Evolutionary conservation across 2,329 filamentous ascomycete genomes (phyloP).

Genomic region (Aspergillus spinulosporus): DNA sequence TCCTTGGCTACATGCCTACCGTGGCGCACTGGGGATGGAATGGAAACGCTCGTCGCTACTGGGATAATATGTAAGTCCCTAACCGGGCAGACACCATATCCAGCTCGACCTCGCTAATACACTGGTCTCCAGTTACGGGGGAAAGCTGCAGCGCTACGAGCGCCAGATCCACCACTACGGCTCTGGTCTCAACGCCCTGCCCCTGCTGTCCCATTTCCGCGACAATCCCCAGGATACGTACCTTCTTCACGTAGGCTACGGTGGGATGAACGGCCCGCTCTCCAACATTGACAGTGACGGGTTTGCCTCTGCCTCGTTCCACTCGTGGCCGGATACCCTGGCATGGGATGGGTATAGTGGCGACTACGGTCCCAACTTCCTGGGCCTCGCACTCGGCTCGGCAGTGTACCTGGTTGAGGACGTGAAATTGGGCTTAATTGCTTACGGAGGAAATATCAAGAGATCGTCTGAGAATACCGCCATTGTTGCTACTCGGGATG

Average conservation of each 20-base stretch:
- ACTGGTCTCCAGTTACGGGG: slow-evolving; percentile 35
- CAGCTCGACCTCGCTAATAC: too few relatives aligned
- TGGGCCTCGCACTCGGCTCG: slow-evolving; percentile 54
- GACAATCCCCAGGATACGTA: slow-evolving; percentile 50
- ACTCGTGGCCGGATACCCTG: slow-evolving; percentile 58
- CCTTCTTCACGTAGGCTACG: slow-evolving; percentile 56
- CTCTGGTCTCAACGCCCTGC: slow-evolving; percentile 58
- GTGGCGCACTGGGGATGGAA: slow-evolving; percentile 65
- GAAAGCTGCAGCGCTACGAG: slow-evolving; percentile 45
- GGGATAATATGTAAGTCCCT: slow-evolving; percentile 52
- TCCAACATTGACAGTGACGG: slow-evolving; percentile 59
- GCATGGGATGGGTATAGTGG: slow-evolving; percentile 59
- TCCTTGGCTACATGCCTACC: slow-evolving; percentile 59
- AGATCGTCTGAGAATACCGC: not conserved
- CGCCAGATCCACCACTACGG: slow-evolving; percentile 63
- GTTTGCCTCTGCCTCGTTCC: slow-evolving; percentile 58
- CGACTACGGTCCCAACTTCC: slow-evolving; percentile 59
- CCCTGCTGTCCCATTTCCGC: slow-evolving; percentile 56
- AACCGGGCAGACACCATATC: too few relatives aligned
- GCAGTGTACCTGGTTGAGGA: slow-evolving; percentile 54
- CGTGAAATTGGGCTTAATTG: slow-evolving; percentile 48
- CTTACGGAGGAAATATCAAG: slow-evolving; percentile 49
- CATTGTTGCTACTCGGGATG: not conserved
- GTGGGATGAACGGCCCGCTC: slow-evolving; percentile 54
- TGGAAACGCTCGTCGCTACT: slow-evolving; percentile 61